Percentiles rank a stretch among this genome's conserved stretches.
phyloP scores from a whole-genome alignment of 169 alveolate genomes.

The Plasmodium coatneyi region DNA sequence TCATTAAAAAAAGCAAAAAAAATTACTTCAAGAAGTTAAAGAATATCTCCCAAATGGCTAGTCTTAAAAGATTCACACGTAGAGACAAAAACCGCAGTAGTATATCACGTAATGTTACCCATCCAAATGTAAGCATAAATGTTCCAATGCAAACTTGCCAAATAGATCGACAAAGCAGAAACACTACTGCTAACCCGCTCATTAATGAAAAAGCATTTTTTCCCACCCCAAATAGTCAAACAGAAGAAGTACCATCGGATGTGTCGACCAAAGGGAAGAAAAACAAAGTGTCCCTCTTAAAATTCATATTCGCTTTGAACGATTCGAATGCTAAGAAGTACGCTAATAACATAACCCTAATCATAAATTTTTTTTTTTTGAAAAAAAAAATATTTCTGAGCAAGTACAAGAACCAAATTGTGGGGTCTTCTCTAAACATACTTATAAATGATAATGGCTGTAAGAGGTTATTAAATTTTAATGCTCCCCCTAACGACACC shows the following conservation, averaged over 20 bases:
- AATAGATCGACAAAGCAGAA: background rate
- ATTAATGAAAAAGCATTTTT: background rate
- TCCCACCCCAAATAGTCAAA: background rate
- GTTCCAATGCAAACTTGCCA: background rate
- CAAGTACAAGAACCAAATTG: slow-evolving; percentile 16
- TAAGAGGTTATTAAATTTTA: slow-evolving; percentile 13
- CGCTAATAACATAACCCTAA: slow-evolving; percentile 19
- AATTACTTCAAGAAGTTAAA: background rate
- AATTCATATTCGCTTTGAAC: slow-evolving; percentile 48
- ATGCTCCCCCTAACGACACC: background rate
- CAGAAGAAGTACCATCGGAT: background rate
- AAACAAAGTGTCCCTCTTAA: slow-evolving; percentile 22
- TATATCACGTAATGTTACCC: background rate
- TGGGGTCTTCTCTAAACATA: slow-evolving; percentile 38
- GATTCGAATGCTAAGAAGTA: background rate
- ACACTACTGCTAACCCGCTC: background rate
- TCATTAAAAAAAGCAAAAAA: background rate
- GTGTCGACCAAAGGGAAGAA: background rate
- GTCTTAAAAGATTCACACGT: background rate
- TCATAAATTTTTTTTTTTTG: slow-evolving; percentile 20
- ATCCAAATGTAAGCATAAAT: background rate
- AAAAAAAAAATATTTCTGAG: slow-evolving; percentile 25
- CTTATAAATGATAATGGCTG: slow-evolving; percentile 19
- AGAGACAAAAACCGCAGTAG: background rate
- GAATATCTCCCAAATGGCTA: background rate